Base-by-base conservation (phyloP, 495 filamentous ascomycete genomes). In the Cercophora scortea region DNA sequence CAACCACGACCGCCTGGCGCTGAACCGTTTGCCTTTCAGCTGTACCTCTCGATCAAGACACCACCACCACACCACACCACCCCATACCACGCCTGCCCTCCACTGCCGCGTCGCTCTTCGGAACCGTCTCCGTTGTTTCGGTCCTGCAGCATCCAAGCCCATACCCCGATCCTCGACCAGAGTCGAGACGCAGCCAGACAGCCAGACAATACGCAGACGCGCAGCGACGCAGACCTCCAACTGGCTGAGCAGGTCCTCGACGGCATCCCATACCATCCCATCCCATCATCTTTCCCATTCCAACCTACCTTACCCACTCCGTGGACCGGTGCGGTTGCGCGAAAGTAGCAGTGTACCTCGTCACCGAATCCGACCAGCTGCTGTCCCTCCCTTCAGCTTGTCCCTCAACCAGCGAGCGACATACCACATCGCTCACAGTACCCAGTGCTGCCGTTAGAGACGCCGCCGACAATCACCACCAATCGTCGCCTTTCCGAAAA, bases 401-500 rank as follows among this genome's bases (percentile, higher is more conserved):
- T 25, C 25, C 25, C 25, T 25, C 56, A 41, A 56, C 39, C 54
- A 57, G 55, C 56, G 47, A 51, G 42, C 46, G 49, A 52, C 47
- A 57, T 47, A 35, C 49, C 53, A 44, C 55, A 25, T 25, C 25
- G 25, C 25, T 25, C 25, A 25, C 25, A 25, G 25, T 25, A 25
- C 50, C 54, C 42, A 49, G 53, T 50, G 42, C 55, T 61, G 58
- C 52, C 49, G 62, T 59, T 59, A 32, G 51, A 55, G 52, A 62
- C 56, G 52, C 61, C 56, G 49, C 59, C 59, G 11, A 47, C 51
- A 48, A 32, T 50, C 60, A 57, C 43, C 60, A 55, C 57, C 63
- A 66, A 64, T 68, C 59, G 61, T 62, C 63, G 59, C 61, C 52
- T 52, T 53, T 42, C 56, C 56, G 58, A 70, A 62, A 63, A 54